These are phyloP conservation scores for Yarrowia keelungensis DNA, from an alignment of 805 yeast species.

Conservation along the genomic window DNA sequence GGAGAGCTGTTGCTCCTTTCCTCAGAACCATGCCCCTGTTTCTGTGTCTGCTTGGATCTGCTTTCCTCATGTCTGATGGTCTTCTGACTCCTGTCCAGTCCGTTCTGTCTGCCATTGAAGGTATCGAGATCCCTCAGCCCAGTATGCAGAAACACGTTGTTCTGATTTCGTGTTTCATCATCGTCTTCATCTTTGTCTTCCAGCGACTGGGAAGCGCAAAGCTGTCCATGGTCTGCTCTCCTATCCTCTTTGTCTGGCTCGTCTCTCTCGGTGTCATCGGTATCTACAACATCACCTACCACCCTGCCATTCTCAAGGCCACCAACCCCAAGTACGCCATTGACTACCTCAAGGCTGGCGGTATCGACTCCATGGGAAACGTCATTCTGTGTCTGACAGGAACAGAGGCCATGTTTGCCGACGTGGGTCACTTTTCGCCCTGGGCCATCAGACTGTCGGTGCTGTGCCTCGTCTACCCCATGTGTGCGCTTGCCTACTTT, in stretches of 20 bases:
- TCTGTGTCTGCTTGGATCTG: constrained; percentile 60
- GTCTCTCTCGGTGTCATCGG: constrained; percentile 57
- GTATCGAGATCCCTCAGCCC: constrained; percentile 62
- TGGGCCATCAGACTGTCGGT: constrained; percentile 59
- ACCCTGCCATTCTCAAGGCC: constrained; percentile 56
- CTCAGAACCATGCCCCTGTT: constrained; percentile 43
- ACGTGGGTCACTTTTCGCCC: constrained; percentile 63
- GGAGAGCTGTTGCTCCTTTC: constrained; percentile 9
- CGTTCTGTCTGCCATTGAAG: constrained; percentile 63
- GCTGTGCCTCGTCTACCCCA: constrained; percentile 58
- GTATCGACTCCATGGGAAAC: constrained; percentile 55
- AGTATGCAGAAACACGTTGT: constrained; percentile 53
- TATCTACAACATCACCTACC: constrained; percentile 54
- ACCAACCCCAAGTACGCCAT: constrained; percentile 62
- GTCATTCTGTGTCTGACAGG: constrained; percentile 66
- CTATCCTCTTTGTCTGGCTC: constrained; percentile 62
- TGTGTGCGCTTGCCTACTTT: constrained; percentile 59
- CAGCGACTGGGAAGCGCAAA: constrained; percentile 61
- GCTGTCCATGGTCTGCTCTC: constrained; percentile 60
- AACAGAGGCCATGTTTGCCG: constrained; percentile 70
- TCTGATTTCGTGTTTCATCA: constrained; percentile 57
- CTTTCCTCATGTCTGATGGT: constrained; percentile 66
- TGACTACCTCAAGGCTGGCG: constrained; percentile 51
- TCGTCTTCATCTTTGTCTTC: constrained; percentile 55
- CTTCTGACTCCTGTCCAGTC: constrained; percentile 69